These are phyloP conservation scores for Areca catechu DNA, from an alignment of 176 grass and related monocot species.

Conservation along the genomic window DNA sequence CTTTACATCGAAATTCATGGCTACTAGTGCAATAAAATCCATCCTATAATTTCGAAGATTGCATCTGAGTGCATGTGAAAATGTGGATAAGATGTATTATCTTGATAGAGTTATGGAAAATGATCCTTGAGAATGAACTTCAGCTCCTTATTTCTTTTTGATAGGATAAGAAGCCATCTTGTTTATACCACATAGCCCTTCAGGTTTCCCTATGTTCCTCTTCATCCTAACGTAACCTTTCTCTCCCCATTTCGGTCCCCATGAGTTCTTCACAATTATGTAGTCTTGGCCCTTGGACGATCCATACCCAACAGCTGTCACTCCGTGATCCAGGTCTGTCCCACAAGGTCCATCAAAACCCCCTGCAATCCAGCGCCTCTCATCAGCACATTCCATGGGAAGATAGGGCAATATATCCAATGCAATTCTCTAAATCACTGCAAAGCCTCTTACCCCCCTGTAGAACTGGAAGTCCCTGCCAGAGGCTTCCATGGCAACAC, in stretches of 20 bases:
- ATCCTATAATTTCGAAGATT: too few relatives aligned
- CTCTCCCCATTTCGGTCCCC: slow-evolving; percentile 64
- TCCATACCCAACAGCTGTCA: slow-evolving; percentile 71
- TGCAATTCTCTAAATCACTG: too few relatives aligned
- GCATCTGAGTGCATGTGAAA: too few relatives aligned
- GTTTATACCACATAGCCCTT: slow-evolving; percentile 65
- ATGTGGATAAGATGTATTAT: too few relatives aligned
- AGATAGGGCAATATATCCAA: too few relatives aligned
- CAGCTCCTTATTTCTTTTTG: slow-evolving; percentile 15
- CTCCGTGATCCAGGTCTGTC: slow-evolving; percentile 44
- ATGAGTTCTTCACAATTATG: slow-evolving; percentile 77
- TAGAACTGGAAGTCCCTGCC: slow-evolving; percentile 80
- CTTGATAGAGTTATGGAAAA: too few relatives aligned
- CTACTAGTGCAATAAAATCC: too few relatives aligned
- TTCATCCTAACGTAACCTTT: slow-evolving; percentile 70
- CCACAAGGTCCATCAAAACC: slow-evolving; percentile 63
- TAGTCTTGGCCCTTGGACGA: slow-evolving; percentile 45
- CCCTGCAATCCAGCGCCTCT: slow-evolving; percentile 31
- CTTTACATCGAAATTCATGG: too few relatives aligned
- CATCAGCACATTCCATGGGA: background rate
- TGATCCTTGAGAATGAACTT: too few relatives aligned
- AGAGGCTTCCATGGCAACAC: slow-evolving; percentile 62
- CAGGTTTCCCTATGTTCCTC: slow-evolving; percentile 48
- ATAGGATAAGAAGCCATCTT: slow-evolving; percentile 66
- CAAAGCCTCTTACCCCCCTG: slow-evolving; percentile 50